Percentiles rank a stretch among this genome's conserved stretches.
Conservation (phyloP, 2,329 filamentous ascomycete species). For the Nothomitra cinnamomea region DNA sequence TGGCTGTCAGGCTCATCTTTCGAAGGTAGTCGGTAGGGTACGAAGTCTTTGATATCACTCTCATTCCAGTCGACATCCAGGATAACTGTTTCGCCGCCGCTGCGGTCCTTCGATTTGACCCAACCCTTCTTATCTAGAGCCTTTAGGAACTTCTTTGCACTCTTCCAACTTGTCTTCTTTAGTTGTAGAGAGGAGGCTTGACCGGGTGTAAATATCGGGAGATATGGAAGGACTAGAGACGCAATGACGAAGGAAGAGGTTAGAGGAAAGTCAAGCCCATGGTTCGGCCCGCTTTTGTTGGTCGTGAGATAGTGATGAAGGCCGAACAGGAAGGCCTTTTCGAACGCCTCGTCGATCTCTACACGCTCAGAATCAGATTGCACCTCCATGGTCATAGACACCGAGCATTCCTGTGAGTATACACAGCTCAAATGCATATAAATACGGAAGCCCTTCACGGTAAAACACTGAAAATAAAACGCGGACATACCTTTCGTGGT, state of each 20-base stretch:
- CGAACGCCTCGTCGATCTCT: conserved; percentile 52
- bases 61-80: conserved; percentile 48
- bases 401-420: background rate
- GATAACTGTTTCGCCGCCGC: conserved; percentile 45
- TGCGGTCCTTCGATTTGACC: conserved; percentile 47
- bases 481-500: conserved; percentile 35
- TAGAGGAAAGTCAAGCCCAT: conserved; percentile 43
- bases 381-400: conserved; percentile 11
- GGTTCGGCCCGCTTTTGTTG: conserved; percentile 32
- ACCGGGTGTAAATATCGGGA: conserved; percentile 39
- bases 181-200: conserved; percentile 43
- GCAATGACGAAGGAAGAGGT: conserved; percentile 46
- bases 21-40: conserved; percentile 44
- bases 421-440: background rate
- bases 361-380: conserved; percentile 5
- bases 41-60: conserved; percentile 34
- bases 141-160: conserved; percentile 52
- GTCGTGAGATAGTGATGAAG: conserved; percentile 41
- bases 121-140: conserved; percentile 44
- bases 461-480: background rate
- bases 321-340: conserved; percentile 45
- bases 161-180: conserved; percentile 57
- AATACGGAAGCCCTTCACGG: too few relatives aligned
- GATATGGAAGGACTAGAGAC: conserved; percentile 46
- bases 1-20: conserved; percentile 30